Evolutionary conservation across 306 rosid genomes (phyloP).

Genomic region (Ziziphus jujuba): DNA sequence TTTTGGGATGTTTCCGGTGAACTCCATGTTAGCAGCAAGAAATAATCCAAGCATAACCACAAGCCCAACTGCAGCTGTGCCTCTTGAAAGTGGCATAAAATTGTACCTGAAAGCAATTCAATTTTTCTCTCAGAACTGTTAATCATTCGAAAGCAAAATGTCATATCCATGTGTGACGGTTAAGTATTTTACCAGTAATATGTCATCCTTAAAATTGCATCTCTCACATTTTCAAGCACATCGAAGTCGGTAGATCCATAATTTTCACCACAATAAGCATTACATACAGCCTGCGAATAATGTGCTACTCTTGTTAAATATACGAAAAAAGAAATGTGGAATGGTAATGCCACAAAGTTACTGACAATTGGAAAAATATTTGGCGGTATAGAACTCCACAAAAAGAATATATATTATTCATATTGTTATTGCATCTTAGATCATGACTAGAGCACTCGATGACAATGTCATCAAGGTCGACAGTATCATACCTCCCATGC

Average conservation of each 20-base stretch:
- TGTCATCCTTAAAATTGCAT: constrained; percentile 90
- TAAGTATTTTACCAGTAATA: constrained; percentile 78
- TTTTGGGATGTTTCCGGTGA: constrained; percentile 77
- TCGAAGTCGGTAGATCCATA: constrained; percentile 77
- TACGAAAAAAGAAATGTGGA: background rate
- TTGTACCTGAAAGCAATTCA: constrained; percentile 66
- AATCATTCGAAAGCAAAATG: constrained; percentile 13
- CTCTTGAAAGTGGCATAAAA: constrained; percentile 97
- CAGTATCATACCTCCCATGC: constrained; percentile 89
- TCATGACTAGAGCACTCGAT: too few relatives aligned
- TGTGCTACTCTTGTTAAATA: background rate
- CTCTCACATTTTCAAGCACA: constrained; percentile 83
- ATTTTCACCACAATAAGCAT: constrained; percentile 83
- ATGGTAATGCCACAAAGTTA: background rate
- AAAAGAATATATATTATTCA: too few relatives aligned
- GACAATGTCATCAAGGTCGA: background rate
- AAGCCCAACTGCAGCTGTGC: constrained; percentile 86
- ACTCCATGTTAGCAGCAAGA: constrained; percentile 96
- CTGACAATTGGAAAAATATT: too few relatives aligned
- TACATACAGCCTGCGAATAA: constrained; percentile 61
- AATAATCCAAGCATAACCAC: constrained; percentile 80
- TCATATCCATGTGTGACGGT: constrained; percentile 14
- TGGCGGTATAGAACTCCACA: too few relatives aligned
- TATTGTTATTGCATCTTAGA: too few relatives aligned
- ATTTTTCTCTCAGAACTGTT: constrained; percentile 18